Evolutionary conservation across 83 land plant genomes (phyloP).

Genomic region (Isoetes engelmannii): DNA sequence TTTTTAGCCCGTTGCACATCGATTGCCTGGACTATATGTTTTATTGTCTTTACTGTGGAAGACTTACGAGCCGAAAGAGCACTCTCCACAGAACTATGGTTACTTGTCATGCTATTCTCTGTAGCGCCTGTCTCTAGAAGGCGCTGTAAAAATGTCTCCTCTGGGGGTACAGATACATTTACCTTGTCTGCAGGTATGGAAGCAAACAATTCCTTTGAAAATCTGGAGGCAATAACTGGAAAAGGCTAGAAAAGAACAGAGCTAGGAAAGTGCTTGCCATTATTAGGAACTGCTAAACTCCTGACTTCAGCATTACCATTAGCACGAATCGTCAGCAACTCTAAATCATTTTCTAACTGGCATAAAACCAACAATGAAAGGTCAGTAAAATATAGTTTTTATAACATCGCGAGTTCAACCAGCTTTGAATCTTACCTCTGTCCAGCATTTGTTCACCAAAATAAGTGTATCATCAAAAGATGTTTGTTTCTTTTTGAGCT

Average conservation of each 20-base stretch:
- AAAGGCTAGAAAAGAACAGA: background rate
- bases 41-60: constrained; percentile 32
- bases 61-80: constrained; percentile 27
- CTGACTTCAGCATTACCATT: background rate
- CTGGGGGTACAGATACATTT: constrained; percentile 15
- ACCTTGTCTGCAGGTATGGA: constrained; percentile 25
- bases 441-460: constrained; percentile 60
- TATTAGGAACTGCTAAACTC: background rate
- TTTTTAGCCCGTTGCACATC: constrained; percentile 44
- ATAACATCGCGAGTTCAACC: background rate
- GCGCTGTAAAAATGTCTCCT: constrained; percentile 39
- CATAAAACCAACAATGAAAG: background rate
- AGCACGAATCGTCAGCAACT: constrained; percentile 8
- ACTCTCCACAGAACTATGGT: constrained; percentile 30
- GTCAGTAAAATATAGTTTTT: background rate
- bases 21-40: constrained; percentile 44
- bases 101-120: constrained; percentile 38
- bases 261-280: background rate
- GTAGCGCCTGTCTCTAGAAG: constrained; percentile 60
- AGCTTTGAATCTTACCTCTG: constrained; percentile 41
- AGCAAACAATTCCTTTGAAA: background rate
- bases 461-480: constrained; percentile 66
- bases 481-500: constrained; percentile 54
- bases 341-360: constrained; percentile 12
- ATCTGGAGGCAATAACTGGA: background rate